phyloP scores from a whole-genome alignment of 2,329 filamentous ascomycete genomes.

The Aspergillus glaucus region DNA sequence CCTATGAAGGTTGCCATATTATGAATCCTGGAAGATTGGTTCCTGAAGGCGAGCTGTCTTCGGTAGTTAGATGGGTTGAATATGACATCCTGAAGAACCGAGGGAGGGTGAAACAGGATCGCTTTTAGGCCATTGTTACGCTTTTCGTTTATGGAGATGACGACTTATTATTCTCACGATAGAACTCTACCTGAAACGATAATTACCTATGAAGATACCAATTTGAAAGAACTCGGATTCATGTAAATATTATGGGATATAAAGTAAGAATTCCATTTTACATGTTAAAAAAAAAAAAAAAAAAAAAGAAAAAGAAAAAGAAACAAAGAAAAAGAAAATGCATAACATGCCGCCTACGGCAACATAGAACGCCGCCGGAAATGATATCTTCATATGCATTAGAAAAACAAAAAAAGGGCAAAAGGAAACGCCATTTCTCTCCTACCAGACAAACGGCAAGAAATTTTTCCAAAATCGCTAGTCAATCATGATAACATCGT shows the following conservation, averaged over 20 bases:
- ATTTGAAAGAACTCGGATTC: neutral
- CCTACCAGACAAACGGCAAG: neutral
- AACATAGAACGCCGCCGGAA: neutral
- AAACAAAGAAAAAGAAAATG: neutral
- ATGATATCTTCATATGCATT: neutral
- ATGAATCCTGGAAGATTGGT: constrained; percentile 83
- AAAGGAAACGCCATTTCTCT: constrained; percentile 1
- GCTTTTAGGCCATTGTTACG: constrained; percentile 39
- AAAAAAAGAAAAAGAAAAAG: no score
- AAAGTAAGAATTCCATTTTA: neutral
- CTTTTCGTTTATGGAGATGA: neutral
- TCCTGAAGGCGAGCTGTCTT: constrained; percentile 60
- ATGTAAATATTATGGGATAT: no score
- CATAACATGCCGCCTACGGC: neutral
- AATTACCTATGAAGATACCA: neutral
- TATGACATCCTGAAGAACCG: constrained; percentile 62
- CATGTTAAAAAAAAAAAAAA: neutral
- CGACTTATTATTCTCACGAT: neutral
- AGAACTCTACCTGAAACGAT: neutral
- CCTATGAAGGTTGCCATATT: constrained; percentile 91
- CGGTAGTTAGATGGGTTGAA: constrained; percentile 72
- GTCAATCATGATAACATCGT: constrained; percentile 35
- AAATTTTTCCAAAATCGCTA: constrained; percentile 9
- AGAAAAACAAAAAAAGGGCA: neutral
- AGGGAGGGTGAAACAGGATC: constrained; percentile 59